These are phyloP conservation scores for Cercophora scortea DNA, from an alignment of 495 filamentous ascomycete genomes.

Conservation along the genomic window DNA sequence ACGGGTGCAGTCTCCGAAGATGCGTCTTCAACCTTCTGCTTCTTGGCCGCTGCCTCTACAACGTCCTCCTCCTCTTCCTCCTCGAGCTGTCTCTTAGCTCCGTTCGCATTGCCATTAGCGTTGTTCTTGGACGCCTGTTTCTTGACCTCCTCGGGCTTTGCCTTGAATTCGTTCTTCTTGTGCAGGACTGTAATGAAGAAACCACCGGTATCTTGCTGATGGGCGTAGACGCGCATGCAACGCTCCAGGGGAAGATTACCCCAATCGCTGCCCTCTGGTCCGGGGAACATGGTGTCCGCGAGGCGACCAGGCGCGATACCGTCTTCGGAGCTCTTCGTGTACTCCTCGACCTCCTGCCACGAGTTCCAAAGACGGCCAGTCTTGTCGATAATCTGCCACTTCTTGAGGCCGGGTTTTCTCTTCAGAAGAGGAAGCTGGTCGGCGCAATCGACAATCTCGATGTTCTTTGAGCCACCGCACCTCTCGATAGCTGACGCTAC, in stretches of 20 bases:
- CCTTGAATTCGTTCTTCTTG: conserved; percentile 81
- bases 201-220: conserved; percentile 89
- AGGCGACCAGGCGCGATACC: conserved; percentile 51
- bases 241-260: conserved; percentile 68
- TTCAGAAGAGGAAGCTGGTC: conserved; percentile 68
- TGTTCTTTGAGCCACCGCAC: conserved; percentile 76
- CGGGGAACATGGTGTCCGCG: conserved; percentile 73
- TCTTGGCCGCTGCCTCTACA: conserved; percentile 20
- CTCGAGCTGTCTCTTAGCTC: conserved; percentile 19
- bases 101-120: conserved; percentile 28
- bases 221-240: conserved; percentile 89
- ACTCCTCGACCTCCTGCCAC: conserved; percentile 69
- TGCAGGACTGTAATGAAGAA: conserved; percentile 96
- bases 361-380: conserved; percentile 63
- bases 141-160: conserved; percentile 62
- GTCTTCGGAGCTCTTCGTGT: conserved; percentile 46
- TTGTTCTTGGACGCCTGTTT: conserved; percentile 52
- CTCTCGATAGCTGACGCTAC: conserved; percentile 73
- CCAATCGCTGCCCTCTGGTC: conserved; percentile 44
- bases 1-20: conserved; percentile 17
- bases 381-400: conserved; percentile 88
- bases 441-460: conserved; percentile 75
- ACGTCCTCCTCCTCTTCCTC: conserved; percentile 19
- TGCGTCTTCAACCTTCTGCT: conserved; percentile 23
- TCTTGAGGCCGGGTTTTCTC: conserved; percentile 59